Base-by-base conservation (phyloP, 768 basidiomycete species). In the Tulasnella sp. region DNA sequence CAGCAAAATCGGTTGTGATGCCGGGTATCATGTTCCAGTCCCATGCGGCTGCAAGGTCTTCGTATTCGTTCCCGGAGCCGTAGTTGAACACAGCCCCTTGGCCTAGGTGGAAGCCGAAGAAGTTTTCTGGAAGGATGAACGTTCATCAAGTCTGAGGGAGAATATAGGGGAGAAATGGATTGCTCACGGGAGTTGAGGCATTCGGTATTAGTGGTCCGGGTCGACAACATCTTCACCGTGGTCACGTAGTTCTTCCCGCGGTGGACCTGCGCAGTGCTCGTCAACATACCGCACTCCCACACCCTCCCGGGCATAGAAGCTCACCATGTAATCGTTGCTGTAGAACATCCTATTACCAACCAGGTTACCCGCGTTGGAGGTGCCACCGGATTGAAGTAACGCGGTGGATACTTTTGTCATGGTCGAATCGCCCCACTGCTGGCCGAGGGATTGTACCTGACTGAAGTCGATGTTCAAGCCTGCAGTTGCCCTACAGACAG, bases 21-120 rank as follows among this genome's bases (percentile, higher is more conserved):
- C 90, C 90, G 5, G 90, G 90, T 59, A 91, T 86, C 7, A 89
- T 83, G 75, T 89, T 86, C 90, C 90, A 91, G 78, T 91, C 88
- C 89, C 89, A 89, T 3, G 86, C 82, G 3, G 86, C 89, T 5
- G 86, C 80, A 36, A 90, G 90, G 76, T 90, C 89, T 76, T 89
- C 87, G 76, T 90, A 91, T 78, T 91, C 89, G 87, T n/a, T n/a
- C n/a, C n/a, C n/a, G n/a, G n/a, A n/a, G n/a, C n/a, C n/a, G n/a
- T n/a, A n/a, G n/a, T n/a, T 90, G 77, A 87, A 86, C 11, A 86
- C 77, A 0, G 84, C 83, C 2, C 89, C 90, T 71, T 90, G 88
- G 5, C 88, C 83, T 7, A 91, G 81, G 76, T 91, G 90, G 79
- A 90, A 89, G 9, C 89, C 89, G 17, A 84, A 79, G 11, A 86